Percentiles rank a stretch among this genome's conserved stretches.
Conservation (phyloP, 1,139 yeast genomes). For the Scheffersomyces parashehatae region DNA sequence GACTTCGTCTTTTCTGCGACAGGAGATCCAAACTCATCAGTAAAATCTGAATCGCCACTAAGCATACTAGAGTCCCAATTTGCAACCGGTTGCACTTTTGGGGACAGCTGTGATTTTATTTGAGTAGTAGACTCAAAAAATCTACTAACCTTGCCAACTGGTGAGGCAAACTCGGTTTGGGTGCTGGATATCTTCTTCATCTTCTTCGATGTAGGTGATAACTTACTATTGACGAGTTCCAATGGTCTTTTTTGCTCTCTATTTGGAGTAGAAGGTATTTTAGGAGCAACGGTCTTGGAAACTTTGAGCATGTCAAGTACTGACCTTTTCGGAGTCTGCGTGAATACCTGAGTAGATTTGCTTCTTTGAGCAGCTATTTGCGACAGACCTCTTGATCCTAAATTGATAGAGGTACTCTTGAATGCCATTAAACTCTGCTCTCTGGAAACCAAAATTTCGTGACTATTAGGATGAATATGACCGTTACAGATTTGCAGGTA, state of each 20-base stretch:
- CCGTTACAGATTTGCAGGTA: conserved; percentile 67
- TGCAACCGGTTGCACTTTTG: conserved; percentile 10
- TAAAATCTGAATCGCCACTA: conserved; percentile 37
- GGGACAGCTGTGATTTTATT: conserved; percentile 4
- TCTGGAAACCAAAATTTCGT: conserved; percentile 45
- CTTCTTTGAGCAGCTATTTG: conserved; percentile 3
- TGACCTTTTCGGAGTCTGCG: not conserved
- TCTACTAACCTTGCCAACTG: conserved; percentile 15
- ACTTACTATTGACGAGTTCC: conserved; percentile 4
- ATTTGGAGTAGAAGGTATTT: not conserved
- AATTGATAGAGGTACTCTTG: conserved; percentile 26
- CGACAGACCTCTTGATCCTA: conserved; percentile 1
- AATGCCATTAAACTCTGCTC: conserved; percentile 35
- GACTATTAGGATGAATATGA: conserved; percentile 64
- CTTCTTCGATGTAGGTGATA: conserved; percentile 31
- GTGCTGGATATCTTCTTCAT: conserved; percentile 15
- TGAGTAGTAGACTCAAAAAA: conserved; percentile 14
- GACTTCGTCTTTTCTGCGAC: conserved; percentile 3
- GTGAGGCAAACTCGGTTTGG: conserved; percentile 1
- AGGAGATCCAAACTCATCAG: conserved; percentile 37
- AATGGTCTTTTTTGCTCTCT: not conserved
- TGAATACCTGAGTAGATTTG: conserved; percentile 1
- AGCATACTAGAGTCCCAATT: conserved; percentile 21
- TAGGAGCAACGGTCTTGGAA: conserved; percentile 8
- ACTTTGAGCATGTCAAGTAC: not conserved